Conservation (phyloP, 257 asterid genomes). For the Verbascum thapsus region DNA sequence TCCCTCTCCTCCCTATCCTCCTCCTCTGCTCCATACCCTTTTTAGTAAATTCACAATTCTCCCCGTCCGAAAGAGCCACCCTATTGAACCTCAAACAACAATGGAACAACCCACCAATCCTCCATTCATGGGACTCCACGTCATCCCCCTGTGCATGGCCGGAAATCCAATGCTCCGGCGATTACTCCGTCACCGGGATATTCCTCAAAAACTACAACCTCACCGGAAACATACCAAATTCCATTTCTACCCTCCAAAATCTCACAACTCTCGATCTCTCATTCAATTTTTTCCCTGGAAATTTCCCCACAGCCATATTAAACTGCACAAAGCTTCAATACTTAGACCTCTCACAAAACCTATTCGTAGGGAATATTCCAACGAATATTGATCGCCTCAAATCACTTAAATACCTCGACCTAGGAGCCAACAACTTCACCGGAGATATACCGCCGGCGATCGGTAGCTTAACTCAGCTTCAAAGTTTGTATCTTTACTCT, state of each 20-base stretch:
- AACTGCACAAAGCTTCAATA: constrained; percentile 54
- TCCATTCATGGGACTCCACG: constrained; percentile 45
- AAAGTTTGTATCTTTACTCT: constrained; percentile 33
- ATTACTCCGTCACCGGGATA: constrained; percentile 50
- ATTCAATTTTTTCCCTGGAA: constrained; percentile 43
- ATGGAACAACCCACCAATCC: constrained; percentile 41
- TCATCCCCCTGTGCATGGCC: constrained; percentile 53
- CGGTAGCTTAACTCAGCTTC: constrained; percentile 56
- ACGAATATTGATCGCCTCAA: constrained; percentile 46
- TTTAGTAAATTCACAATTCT: constrained; percentile 51
- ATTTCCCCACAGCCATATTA: constrained; percentile 53
- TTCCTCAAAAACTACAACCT: constrained; percentile 30
- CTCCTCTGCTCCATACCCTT: constrained; percentile 34
- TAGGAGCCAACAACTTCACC: constrained; percentile 68
- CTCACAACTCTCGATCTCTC: constrained; percentile 51
- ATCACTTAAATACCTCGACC: constrained; percentile 49
- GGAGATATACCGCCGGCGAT: constrained; percentile 75
- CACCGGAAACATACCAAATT: constrained; percentile 44
- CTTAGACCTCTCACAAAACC: constrained; percentile 71
- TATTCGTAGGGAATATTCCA: constrained; percentile 61
- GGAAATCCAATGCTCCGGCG: constrained; percentile 44
- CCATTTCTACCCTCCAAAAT: constrained; percentile 51
- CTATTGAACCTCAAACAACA: constrained; percentile 44
- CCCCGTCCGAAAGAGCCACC: constrained; percentile 44
- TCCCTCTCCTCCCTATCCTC: constrained; percentile 27